These are phyloP conservation scores for Trichosporon inkin DNA, from an alignment of 1,284 basidiomycete species.

Conservation along the genomic window DNA sequence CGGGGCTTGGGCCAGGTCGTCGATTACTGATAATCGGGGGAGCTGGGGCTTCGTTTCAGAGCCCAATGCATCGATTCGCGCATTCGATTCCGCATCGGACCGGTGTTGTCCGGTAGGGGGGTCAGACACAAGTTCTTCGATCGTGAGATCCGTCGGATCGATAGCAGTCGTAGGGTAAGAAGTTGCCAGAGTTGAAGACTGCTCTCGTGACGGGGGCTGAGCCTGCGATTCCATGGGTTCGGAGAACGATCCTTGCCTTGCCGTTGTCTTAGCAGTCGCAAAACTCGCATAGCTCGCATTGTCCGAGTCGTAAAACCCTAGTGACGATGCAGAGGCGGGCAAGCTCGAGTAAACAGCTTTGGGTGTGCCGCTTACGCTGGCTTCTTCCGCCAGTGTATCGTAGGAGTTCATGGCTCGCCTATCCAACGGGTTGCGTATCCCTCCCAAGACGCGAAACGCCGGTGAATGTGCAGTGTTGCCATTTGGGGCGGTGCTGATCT, in stretches of 20 bases:
- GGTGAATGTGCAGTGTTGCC: neutral
- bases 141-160: neutral
- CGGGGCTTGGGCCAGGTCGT: neutral
- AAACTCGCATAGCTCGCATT: neutral
- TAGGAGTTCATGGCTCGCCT: neutral
- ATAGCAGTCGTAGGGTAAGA: neutral
- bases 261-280: neutral
- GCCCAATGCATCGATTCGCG: conserved; percentile 1
- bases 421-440: neutral
- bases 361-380: neutral
- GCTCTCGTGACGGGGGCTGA: neutral
- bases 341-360: neutral
- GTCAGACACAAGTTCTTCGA: neutral
- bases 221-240: neutral
- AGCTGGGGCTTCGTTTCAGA: conserved; percentile 11
- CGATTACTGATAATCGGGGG: neutral
- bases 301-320: neutral
- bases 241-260: neutral
- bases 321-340: neutral
- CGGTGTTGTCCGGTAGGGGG: neutral
- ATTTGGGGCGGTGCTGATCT: too few species aligned
- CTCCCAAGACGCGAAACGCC: neutral
- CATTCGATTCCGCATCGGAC: neutral
- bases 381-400: neutral
- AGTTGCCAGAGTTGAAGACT: too few species aligned